Base-by-base conservation (phyloP, 1,284 basidiomycete species). In the Athelia sp. region DNA sequence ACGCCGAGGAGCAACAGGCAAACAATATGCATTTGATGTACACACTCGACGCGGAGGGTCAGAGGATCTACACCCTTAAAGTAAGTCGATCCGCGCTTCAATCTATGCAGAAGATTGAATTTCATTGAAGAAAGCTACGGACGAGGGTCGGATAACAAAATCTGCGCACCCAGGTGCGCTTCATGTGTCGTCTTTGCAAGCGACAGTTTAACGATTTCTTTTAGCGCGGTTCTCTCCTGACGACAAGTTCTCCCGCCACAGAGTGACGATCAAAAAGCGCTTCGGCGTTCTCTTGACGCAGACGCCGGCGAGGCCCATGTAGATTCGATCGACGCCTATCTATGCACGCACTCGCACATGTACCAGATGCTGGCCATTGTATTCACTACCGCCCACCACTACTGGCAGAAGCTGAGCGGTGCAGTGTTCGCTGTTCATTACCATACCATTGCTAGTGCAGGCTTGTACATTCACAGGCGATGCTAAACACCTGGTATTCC, bases 201-300 rank as follows among this genome's bases (percentile, higher is more conserved):
- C 6, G 6, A 19, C 14, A 11, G n/a, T 48, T 17, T 48, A n/a
- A 43, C 31, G 48, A 24, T 26, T 44, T 52, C 43, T 46, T 26
- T 36, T 60, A 94, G 93, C 93, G 32, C 90, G 93, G 34, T 97
- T 97, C 73, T 97, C 94, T 23, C 94, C 94, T 15, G 94, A 98
- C 67, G 94, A 97, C 81, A 97, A 97, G 76, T 98, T 95, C 73
- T 95, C 93, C 54, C 81, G 92, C 53, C 94, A 98, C 66, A 87
- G 94, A 54, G 91, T 97, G 51, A 95, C 92, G 3, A 88, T 97
- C 66, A 97, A 97, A 76, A 93, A 91, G 73, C 82, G 93, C 66
- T 90, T 79, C 64, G 82, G 82, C 54, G 82, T 95, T 53, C 80
- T 98, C 56, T 82, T 84, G 54, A 95, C 94, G 19, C 93, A 97